These are phyloP conservation scores for Balansia obtecta DNA, from an alignment of 2,329 filamentous ascomycete species.

Conservation along the genomic window DNA sequence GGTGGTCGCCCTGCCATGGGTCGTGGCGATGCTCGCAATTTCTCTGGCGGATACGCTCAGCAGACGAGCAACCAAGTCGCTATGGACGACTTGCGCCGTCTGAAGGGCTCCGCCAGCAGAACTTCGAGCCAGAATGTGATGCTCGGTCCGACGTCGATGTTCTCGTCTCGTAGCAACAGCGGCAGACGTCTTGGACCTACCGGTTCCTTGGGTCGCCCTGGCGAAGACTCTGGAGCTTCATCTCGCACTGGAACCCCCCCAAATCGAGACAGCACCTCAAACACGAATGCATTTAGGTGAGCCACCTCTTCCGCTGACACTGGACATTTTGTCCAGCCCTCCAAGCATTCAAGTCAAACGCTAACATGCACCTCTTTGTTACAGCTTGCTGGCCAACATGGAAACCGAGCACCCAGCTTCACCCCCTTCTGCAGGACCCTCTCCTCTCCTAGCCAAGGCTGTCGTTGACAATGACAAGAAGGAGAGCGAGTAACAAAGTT, in stretches of 20 bases:
- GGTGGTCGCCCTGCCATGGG: conserved; percentile 61
- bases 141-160: conserved; percentile 76
- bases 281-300: conserved; percentile 91
- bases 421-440: conserved; percentile 56
- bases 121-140: conserved; percentile 49
- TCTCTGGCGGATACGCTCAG: conserved; percentile 60
- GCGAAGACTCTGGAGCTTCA: conserved; percentile 76
- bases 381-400: conserved; percentile 40
- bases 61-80: conserved; percentile 75
- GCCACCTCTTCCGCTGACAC: conserved; percentile 15
- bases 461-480: conserved; percentile 44
- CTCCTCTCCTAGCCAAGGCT: conserved; percentile 52
- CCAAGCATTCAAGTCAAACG: no score
- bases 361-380: not conserved
- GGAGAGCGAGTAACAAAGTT: conserved; percentile 34
- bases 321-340: not conserved
- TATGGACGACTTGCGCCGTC: conserved; percentile 80
- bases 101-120: conserved; percentile 52
- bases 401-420: conserved; percentile 53
- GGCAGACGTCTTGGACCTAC: conserved; percentile 69
- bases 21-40: conserved; percentile 77
- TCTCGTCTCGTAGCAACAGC: conserved; percentile 83
- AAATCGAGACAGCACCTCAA: conserved; percentile 44
- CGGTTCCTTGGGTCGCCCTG: conserved; percentile 56
- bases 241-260: conserved; percentile 86